Base-by-base conservation (phyloP, 345 rosid genomes). In the Euphorbia tirucalli region DNA sequence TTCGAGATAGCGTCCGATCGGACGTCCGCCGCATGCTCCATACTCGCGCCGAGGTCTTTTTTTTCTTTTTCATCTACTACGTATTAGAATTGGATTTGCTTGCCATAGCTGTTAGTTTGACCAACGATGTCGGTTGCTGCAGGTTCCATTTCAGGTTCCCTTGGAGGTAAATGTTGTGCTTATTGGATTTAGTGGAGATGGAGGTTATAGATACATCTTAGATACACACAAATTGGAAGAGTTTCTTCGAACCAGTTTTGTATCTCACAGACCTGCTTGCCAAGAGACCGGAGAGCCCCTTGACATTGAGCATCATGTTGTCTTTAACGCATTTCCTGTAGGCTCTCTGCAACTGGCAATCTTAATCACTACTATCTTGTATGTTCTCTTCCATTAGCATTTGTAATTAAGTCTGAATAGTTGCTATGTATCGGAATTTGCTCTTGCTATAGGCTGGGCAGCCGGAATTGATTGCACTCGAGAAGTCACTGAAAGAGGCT, bases 121-220 rank as follows among this genome's bases (percentile, higher is more conserved):
- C 19, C 8, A 22, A 27, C 5, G 19, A 9, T 44, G 8, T 46
- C 31, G 25, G 21, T 60, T 39, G 35, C 5, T 75, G 80, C 83
- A 96, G 99, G 98, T 96, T 75, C 98, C 99, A 0, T 93, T 96
- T 83, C 95, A 89, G 88, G 98, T 93, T 78, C 98, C 99, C 1
- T 70, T 96, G 30, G 98, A 96, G 78, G 97, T 96, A 58, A 96
- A 96, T 74, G 84, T 93, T 50, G 96, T 93, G 27, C 90, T 93
- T 19, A 74, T 96, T 64, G 99, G 99, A 66, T 78, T 96, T 63
- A 88, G 74, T 65, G 96, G 97, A 25, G 97, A 93, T 68, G 98
- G 98, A 59, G 97, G 99, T 31, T 96, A 93, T 72, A 84, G 99
- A 72, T 93, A 80, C 77, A 44, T 74, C 0, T 13, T 90, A 71